These are phyloP conservation scores for Penicillium sp. DNA, from an alignment of 2,329 filamentous ascomycete species.

Conservation along the genomic window DNA sequence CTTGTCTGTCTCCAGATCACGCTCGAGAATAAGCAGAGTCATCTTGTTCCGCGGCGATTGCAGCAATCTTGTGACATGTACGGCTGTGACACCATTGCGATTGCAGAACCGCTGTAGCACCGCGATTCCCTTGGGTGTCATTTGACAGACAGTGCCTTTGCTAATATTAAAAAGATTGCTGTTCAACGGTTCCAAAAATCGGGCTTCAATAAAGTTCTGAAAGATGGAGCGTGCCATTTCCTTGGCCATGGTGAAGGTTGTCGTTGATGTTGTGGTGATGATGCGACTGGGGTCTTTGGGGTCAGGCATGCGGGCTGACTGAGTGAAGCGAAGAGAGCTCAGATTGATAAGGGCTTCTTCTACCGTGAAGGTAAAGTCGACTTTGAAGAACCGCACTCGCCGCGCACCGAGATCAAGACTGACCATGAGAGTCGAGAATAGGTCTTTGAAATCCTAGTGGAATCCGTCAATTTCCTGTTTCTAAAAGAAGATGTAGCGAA, in stretches of 20 bases:
- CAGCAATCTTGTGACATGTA: slow-evolving; percentile 81
- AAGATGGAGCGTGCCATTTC: slow-evolving; percentile 97
- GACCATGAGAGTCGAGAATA: slow-evolving; percentile 93
- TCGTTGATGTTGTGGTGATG: slow-evolving; percentile 95
- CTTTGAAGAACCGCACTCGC: slow-evolving; percentile 80
- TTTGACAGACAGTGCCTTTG: slow-evolving; percentile 89
- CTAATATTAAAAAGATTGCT: slow-evolving; percentile 79
- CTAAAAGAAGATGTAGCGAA: neutral
- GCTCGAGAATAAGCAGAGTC: slow-evolving; percentile 84
- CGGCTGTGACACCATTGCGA: slow-evolving; percentile 90
- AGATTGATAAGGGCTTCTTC: slow-evolving; percentile 98
- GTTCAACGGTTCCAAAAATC: slow-evolving; percentile 91
- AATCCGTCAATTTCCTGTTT: neutral
- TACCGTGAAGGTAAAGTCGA: slow-evolving; percentile 91
- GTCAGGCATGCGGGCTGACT: slow-evolving; percentile 98
- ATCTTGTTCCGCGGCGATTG: slow-evolving; percentile 71
- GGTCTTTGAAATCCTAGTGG: slow-evolving; percentile 97
- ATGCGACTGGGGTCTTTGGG: slow-evolving; percentile 93
- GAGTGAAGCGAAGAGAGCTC: slow-evolving; percentile 94
- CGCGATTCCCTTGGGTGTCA: slow-evolving; percentile 91
- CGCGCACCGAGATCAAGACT: slow-evolving; percentile 85
- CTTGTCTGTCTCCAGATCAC: slow-evolving; percentile 80
- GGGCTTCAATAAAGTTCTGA: slow-evolving; percentile 86
- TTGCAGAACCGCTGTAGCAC: slow-evolving; percentile 88
- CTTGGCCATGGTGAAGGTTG: slow-evolving; percentile 97